Conservation (phyloP, 192 early-diverging fungal species). For the Coemansia sp. region DNA sequence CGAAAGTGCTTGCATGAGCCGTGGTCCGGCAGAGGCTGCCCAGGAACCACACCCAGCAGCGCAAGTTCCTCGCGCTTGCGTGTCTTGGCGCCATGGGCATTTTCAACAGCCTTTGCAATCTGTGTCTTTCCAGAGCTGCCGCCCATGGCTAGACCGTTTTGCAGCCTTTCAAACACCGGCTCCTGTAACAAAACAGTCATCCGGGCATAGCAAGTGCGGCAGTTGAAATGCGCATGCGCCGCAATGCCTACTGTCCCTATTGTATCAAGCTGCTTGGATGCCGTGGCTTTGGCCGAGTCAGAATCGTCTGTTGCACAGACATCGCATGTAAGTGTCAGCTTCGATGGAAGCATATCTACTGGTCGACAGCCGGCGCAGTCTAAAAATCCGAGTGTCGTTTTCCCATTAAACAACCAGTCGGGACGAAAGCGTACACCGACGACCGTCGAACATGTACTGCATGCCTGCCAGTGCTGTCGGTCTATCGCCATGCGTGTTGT, state of each 20-base stretch:
- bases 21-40: conserved; percentile 71
- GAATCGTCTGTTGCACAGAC: conserved; percentile 56
- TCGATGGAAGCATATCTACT: conserved; percentile 72
- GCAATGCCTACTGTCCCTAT: conserved; percentile 30
- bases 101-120: conserved; percentile 42
- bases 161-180: conserved; percentile 57
- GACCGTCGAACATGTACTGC: conserved; percentile 56
- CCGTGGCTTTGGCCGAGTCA: not conserved
- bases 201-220: conserved; percentile 40
- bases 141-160: conserved; percentile 32
- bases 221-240: conserved; percentile 13
- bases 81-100: conserved; percentile 51
- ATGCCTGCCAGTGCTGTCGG: conserved; percentile 54
- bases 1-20: conserved; percentile 83
- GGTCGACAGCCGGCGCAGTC: conserved; percentile 69
- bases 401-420: conserved; percentile 59
- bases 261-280: conserved; percentile 5
- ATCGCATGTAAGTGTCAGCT: conserved; percentile 69
- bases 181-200: conserved; percentile 47
- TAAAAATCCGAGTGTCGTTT: conserved; percentile 64
- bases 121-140: conserved; percentile 38
- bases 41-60: conserved; percentile 66
- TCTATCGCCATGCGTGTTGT: conserved; percentile 28
- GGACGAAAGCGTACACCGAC: conserved; percentile 62
- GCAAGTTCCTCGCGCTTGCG: conserved; percentile 56